Conservation (phyloP, 148 eudicot species). For the Euryodendron excelsum region DNA sequence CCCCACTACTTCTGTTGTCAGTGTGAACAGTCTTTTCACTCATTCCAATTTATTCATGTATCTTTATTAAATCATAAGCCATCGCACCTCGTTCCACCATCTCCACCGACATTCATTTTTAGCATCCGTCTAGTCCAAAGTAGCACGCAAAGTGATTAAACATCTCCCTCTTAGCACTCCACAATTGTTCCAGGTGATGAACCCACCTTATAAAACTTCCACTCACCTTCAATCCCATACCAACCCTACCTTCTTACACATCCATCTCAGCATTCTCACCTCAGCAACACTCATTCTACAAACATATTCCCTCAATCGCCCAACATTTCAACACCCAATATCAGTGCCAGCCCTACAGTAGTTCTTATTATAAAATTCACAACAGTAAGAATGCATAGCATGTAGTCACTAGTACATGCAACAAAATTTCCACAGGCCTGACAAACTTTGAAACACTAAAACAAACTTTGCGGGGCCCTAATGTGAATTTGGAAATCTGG, state of each 20-base stretch:
- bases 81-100: not conserved
- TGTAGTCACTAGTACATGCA: too few relatives aligned
- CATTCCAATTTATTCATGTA: not conserved
- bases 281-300: too few relatives aligned
- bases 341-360: too few relatives aligned
- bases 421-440: too few relatives aligned
- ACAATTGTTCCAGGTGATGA: not conserved
- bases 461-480: too few relatives aligned
- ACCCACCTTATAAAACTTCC: not conserved
- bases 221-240: not conserved
- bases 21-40: not conserved
- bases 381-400: too few relatives aligned
- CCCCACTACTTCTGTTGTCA: not conserved
- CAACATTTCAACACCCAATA: too few relatives aligned
- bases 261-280: not conserved
- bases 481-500: too few relatives aligned
- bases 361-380: too few relatives aligned
- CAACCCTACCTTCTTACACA: not conserved
- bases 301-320: too few relatives aligned
- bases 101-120: not conserved
- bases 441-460: too few relatives aligned
- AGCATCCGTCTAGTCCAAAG: not conserved
- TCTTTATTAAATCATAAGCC: not conserved
- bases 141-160: not conserved
- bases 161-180: not conserved